Evolutionary conservation across 192 early-diverging fungal species (phyloP).

Genomic region (Mortierella alpina): DNA sequence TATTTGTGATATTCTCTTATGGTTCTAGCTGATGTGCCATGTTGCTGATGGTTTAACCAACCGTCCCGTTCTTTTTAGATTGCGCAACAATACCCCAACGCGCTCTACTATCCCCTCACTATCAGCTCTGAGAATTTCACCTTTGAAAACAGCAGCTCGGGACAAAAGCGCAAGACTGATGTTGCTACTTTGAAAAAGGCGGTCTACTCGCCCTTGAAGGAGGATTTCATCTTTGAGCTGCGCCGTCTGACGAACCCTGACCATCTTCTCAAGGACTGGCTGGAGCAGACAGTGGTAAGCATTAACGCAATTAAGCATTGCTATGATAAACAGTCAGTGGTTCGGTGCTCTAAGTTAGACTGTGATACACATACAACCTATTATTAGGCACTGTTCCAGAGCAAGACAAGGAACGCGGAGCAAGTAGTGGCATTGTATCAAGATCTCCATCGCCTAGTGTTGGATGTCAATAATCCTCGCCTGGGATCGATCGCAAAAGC

Average conservation of each 20-base stretch:
- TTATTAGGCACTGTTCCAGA: slow-evolving; percentile 22
- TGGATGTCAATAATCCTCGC: slow-evolving; percentile 52
- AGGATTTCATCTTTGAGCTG: slow-evolving; percentile 73
- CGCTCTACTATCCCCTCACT: slow-evolving; percentile 73
- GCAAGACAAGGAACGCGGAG: slow-evolving; percentile 31
- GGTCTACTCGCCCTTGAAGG: slow-evolving; percentile 59
- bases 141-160: slow-evolving; percentile 49
- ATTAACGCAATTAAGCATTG: not conserved
- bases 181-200: slow-evolving; percentile 51
- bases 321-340: too few relatives aligned
- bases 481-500: slow-evolving; percentile 50
- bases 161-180: slow-evolving; percentile 42
- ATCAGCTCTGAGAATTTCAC: slow-evolving; percentile 78
- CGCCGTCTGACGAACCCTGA: slow-evolving; percentile 74
- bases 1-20: not conserved
- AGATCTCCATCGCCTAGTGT: slow-evolving; percentile 62
- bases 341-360: not conserved
- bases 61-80: slow-evolving; percentile 48
- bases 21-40: slow-evolving; percentile 9
- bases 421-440: slow-evolving; percentile 59
- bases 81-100: slow-evolving; percentile 70
- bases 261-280: slow-evolving; percentile 76
- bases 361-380: not conserved
- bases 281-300: slow-evolving; percentile 62
- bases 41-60: not conserved